Evolutionary conservation across 2,329 filamentous ascomycete genomes (phyloP).

Genomic region (Epichloe amarillans): DNA sequence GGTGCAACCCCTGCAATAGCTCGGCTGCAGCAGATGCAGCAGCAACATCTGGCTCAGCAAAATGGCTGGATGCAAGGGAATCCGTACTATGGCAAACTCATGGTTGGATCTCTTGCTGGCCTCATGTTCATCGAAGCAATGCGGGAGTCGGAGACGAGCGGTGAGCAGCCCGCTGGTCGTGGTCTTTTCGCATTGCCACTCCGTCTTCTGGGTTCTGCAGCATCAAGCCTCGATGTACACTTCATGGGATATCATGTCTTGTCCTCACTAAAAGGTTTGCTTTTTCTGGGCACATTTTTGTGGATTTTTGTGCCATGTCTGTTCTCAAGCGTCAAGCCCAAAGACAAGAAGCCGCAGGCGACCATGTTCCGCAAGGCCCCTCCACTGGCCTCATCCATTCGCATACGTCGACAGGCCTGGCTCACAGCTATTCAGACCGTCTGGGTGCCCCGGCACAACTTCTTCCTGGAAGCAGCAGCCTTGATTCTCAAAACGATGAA

Average conservation of each 20-base stretch:
- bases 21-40: constrained; percentile 44
- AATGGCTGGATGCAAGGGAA: constrained; percentile 39
- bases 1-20: constrained; percentile 29
- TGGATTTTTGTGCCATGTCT: constrained; percentile 43
- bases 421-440: constrained; percentile 85
- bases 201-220: constrained; percentile 37
- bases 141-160: constrained; percentile 50
- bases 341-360: constrained; percentile 37
- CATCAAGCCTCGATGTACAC: constrained; percentile 35
- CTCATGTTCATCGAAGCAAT: constrained; percentile 85
- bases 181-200: constrained; percentile 54
- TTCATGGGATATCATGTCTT: constrained; percentile 42
- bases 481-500: constrained; percentile 70
- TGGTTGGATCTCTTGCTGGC: constrained; percentile 84
- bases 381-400: constrained; percentile 67
- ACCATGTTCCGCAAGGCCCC: constrained; percentile 41
- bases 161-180: constrained; percentile 49
- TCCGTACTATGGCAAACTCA: constrained; percentile 60
- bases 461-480: constrained; percentile 73
- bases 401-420: constrained; percentile 81
- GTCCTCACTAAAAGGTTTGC: constrained; percentile 36
- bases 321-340: constrained; percentile 30
- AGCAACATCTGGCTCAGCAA: constrained; percentile 35
- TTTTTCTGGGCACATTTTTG: constrained; percentile 39
- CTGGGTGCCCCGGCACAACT: constrained; percentile 78